Base-by-base conservation (phyloP, 805 yeast species). In the Scheffersomyces spartinae region DNA sequence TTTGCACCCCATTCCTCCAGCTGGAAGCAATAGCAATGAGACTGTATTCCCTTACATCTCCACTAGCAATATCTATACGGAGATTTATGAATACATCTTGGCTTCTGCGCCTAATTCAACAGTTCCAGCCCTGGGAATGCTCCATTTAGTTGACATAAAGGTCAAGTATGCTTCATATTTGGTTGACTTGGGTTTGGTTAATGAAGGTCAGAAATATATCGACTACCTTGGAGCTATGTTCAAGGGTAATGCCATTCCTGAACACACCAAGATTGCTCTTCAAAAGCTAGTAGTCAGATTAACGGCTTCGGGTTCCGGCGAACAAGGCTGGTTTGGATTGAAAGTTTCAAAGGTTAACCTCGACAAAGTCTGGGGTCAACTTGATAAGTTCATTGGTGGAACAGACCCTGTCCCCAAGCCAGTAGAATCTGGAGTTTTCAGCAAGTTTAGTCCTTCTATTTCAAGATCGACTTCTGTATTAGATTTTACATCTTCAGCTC, bases 341-440 rank as follows among this genome's bases (percentile, higher is more conserved):
- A 59, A 43, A 28, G 56, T 60, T 27, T 50, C 60, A 9, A 74
- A 75, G 40, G 79, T 78, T 13, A 74, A 71, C 37, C 59, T 83
- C 26, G 94, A 85, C 38, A 78, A 72, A 43, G 76, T 84, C 27
- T 83, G 94, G 94, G 88, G 91, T 7, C 86, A 79, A 21, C 50
- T 83, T 23, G 94, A 83, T 47, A 83, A 83, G 45, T 85, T 88
- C 30, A 77, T 94, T 20, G 96, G 95, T 1, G 96, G 88, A 24
- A 94, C 80, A 18, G 58, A 61, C 15, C 39, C 54, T 0, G 49
- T 53, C 5, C 55, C 54, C 23, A 44, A 47, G 9, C 40, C 49
- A 5, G 52, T 52, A 14, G 61, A 62, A 2, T 64, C 58, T 19
- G 80, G 78, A 7, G 72, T 74, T 0, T 78, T 79, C 48, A 74